Evolutionary conservation across 192 early-diverging fungal genomes (phyloP).

Genomic region (Lunasporangiospora selenospora): DNA sequence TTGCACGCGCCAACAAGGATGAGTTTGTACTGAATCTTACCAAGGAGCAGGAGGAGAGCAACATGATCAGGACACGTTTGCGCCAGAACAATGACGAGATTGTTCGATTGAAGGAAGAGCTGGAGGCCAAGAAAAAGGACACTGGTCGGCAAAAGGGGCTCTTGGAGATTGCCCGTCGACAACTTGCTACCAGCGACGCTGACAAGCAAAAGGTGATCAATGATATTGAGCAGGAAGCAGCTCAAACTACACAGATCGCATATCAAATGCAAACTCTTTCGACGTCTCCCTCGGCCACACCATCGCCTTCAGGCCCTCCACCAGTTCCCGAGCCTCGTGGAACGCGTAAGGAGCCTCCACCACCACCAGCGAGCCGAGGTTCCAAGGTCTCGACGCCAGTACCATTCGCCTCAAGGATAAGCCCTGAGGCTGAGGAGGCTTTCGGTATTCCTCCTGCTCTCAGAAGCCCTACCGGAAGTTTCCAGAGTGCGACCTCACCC

Average conservation of each 20-base stretch:
- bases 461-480: constrained; percentile 43
- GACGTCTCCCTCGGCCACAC: background rate
- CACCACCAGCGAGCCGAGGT: constrained; percentile 44
- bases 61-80: constrained; percentile 53
- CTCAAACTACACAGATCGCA: constrained; percentile 21
- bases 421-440: constrained; percentile 37
- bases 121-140: constrained; percentile 64
- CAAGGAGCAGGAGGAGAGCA: constrained; percentile 55
- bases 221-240: constrained; percentile 54
- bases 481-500: constrained; percentile 26
- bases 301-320: background rate
- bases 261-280: constrained; percentile 19
- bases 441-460: constrained; percentile 45
- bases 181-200: constrained; percentile 61
- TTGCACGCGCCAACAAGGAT: constrained; percentile 55
- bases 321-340: constrained; percentile 44
- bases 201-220: constrained; percentile 67
- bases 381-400: constrained; percentile 1
- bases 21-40: constrained; percentile 52
- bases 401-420: constrained; percentile 5
- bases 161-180: constrained; percentile 70
- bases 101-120: constrained; percentile 50
- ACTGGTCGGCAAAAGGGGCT: constrained; percentile 64
- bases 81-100: constrained; percentile 64
- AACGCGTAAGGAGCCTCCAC: constrained; percentile 44